Evolutionary conservation across 148 eudicot species (phyloP).

Genomic region (Persicaria tinctoria): DNA sequence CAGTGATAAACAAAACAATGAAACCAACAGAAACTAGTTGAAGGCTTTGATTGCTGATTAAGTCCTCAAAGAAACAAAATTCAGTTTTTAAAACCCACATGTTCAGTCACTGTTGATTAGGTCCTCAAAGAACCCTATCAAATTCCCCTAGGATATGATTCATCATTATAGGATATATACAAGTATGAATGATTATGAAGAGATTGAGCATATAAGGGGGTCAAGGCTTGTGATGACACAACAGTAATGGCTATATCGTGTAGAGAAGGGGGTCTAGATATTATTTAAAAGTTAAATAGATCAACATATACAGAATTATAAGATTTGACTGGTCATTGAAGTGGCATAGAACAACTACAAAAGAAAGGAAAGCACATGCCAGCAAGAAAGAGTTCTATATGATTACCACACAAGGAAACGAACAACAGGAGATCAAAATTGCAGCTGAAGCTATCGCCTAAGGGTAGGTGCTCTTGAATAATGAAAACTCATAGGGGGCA

Average conservation of each 20-base stretch:
- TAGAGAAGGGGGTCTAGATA: background rate
- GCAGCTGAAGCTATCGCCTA: too few species aligned
- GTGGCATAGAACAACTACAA: too few species aligned
- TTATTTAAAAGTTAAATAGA: background rate
- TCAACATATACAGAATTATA: background rate
- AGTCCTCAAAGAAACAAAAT: too few species aligned
- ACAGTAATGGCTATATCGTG: background rate
- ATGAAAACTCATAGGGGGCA: too few species aligned
- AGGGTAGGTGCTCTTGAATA: too few species aligned
- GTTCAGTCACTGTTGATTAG: background rate
- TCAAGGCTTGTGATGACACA: background rate
- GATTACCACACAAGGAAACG: too few species aligned
- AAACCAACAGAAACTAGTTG: background rate
- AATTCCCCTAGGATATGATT: background rate
- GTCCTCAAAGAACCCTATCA: background rate
- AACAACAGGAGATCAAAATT: too few species aligned
- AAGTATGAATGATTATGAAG: background rate
- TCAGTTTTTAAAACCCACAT: background rate
- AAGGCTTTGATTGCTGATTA: background rate
- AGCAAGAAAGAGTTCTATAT: too few species aligned
- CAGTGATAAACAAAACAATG: background rate
- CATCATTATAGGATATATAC: background rate
- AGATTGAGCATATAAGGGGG: constrained; percentile 5
- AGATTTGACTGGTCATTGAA: background rate
- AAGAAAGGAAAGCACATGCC: too few species aligned